Percentiles rank a stretch among this genome's conserved stretches.
phyloP scores from a whole-genome alignment of 2,329 filamentous ascomycete species.

The Hypoxylon sp. region DNA sequence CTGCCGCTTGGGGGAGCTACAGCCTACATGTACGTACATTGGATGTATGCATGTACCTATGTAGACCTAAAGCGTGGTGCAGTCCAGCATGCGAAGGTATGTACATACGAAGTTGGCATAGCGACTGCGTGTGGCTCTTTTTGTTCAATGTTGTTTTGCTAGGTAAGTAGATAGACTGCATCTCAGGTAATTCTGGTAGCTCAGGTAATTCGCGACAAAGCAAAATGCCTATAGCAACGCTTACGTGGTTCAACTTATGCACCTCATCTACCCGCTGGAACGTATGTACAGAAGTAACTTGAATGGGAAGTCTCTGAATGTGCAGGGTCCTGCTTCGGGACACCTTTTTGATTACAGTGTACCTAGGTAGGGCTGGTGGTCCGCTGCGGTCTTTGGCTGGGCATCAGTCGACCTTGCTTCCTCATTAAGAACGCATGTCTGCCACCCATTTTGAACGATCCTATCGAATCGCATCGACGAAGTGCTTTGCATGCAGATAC shows the following conservation, averaged over 20 bases:
- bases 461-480: constrained; percentile 30
- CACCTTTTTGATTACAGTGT: constrained; percentile 40
- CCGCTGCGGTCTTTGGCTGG: constrained; percentile 38
- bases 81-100: too few relatives aligned
- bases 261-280: constrained; percentile 16
- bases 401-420: constrained; percentile 28
- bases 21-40: constrained; percentile 14
- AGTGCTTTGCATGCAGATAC: constrained; percentile 17
- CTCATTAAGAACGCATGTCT: constrained; percentile 15
- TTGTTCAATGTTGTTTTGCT: too few relatives aligned
- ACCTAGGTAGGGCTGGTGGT: constrained; percentile 37
- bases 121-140: too few relatives aligned
- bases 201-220: neutral
- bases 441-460: constrained; percentile 6
- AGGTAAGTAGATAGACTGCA: neutral
- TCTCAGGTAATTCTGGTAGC: neutral
- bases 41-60: constrained; percentile 14
- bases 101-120: too few relatives aligned
- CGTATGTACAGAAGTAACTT: constrained; percentile 15
- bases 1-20: constrained; percentile 33
- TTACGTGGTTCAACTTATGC: constrained; percentile 15
- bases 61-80: constrained; percentile 12
- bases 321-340: constrained; percentile 38
- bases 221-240: neutral
- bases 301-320: constrained; percentile 29